Conservation (phyloP, 345 rosid species). For the Raphanus sativus region DNA sequence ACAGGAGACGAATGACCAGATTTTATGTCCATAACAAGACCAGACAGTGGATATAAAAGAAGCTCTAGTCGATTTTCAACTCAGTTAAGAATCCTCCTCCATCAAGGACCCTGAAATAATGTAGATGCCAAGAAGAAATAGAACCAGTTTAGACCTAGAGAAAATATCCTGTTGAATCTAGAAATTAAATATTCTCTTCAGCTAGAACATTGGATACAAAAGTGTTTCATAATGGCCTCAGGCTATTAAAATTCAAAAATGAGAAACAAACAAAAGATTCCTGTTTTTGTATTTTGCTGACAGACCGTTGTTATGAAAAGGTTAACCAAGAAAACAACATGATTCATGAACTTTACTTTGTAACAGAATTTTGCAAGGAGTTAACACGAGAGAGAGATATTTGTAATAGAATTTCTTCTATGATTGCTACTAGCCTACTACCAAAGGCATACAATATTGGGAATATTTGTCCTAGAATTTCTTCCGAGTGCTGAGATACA, state of each 20-base stretch:
- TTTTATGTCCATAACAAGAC: conserved; percentile 65
- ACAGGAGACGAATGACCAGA: conserved; percentile 65
- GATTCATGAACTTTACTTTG: conserved; percentile 15
- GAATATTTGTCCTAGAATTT: background rate
- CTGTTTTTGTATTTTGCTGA: too few relatives aligned
- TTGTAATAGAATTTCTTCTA: background rate
- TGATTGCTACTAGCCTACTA: background rate
- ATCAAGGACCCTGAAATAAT: conserved; percentile 20
- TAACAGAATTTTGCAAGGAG: background rate
- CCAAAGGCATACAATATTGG: background rate
- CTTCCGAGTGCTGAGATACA: background rate
- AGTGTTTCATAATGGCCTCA: conserved; percentile 16
- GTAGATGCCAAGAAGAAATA: conserved; percentile 20
- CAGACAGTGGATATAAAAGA: background rate
- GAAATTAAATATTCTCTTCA: background rate
- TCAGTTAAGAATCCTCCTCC: conserved; percentile 7
- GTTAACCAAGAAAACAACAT: too few relatives aligned
- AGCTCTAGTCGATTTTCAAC: background rate
- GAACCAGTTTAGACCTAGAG: conserved; percentile 1
- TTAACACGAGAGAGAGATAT: conserved; percentile 1
- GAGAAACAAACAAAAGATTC: conserved; percentile 11
- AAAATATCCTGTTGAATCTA: background rate
- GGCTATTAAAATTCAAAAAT: background rate
- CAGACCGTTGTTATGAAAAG: too few relatives aligned
- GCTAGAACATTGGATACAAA: background rate